phyloP scores from a whole-genome alignment of 805 yeast genomes.

The Candida easanensis region DNA sequence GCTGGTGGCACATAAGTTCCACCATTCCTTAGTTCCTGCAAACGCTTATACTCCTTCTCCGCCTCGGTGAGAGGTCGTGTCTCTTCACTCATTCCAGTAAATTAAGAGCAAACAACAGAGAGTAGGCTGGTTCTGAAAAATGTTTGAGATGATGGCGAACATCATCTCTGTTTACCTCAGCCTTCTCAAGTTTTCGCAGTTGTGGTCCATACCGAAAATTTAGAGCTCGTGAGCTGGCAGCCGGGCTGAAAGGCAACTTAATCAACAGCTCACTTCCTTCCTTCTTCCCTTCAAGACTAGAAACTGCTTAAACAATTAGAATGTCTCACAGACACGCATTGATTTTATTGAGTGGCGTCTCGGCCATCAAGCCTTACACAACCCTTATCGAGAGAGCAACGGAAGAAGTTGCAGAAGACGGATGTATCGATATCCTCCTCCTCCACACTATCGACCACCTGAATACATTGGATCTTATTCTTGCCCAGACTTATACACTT shows the following conservation, averaged over 20 bases:
- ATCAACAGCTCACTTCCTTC: background rate
- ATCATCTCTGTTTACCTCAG: background rate
- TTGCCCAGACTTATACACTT: slow-evolving; percentile 24
- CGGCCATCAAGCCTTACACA: slow-evolving; percentile 18
- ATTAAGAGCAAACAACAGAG: too few relatives aligned
- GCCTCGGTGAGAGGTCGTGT: slow-evolving; percentile 9
- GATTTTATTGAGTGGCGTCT: slow-evolving; percentile 19
- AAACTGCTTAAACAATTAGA: background rate
- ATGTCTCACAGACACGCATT: slow-evolving; percentile 19
- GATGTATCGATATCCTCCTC: slow-evolving; percentile 21
- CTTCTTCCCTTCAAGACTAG: background rate
- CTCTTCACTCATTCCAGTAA: background rate
- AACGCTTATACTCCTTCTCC: slow-evolving; percentile 35
- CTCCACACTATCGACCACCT: slow-evolving; percentile 16
- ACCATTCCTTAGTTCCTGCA: slow-evolving; percentile 36
- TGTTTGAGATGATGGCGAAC: too few relatives aligned
- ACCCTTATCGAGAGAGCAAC: slow-evolving; percentile 21
- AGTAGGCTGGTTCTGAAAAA: too few relatives aligned
- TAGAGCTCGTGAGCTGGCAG: too few relatives aligned
- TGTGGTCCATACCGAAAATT: too few relatives aligned
- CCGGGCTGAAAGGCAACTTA: background rate
- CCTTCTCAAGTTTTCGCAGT: too few relatives aligned
- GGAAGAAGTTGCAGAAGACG: slow-evolving; percentile 13
- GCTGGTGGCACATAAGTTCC: slow-evolving; percentile 58
- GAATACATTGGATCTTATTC: slow-evolving; percentile 20